A percentile compares a stretch with the other conserved stretches of the same genome.
These are phyloP conservation scores for Bipolaris zeicola DNA, from an alignment of 2,329 filamentous ascomycete species.

Conservation along the genomic window DNA sequence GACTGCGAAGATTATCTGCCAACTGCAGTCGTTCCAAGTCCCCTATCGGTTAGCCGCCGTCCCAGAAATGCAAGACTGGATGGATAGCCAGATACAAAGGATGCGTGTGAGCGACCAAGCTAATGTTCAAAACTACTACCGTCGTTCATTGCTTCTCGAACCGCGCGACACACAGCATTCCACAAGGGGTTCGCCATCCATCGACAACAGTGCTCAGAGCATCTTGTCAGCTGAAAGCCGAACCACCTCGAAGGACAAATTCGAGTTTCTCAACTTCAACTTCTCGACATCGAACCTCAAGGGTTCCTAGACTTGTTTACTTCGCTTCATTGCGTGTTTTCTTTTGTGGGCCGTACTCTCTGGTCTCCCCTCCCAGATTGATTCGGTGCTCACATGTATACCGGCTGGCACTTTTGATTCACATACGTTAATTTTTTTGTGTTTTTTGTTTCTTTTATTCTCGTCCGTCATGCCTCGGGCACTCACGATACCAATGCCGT, in stretches of 20 bases:
- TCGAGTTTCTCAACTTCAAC: constrained; percentile 48
- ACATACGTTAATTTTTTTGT: constrained; percentile 32
- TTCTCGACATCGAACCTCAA: constrained; percentile 42
- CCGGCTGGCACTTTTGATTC: constrained; percentile 20
- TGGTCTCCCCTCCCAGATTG: constrained; percentile 14
- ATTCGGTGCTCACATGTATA: constrained; percentile 13
- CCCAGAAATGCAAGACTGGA: constrained; percentile 90
- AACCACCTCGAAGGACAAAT: constrained; percentile 43
- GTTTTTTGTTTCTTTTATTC: constrained; percentile 26
- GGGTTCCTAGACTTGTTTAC: constrained; percentile 35
- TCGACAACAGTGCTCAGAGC: constrained; percentile 35
- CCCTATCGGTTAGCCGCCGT: constrained; percentile 84
- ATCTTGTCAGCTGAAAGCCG: constrained; percentile 37
- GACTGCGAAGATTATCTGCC: constrained; percentile 93
- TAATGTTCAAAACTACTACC: constrained; percentile 72
- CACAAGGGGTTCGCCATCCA: constrained; percentile 31
- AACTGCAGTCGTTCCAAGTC: constrained; percentile 94
- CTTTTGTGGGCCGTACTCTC: constrained; percentile 11
- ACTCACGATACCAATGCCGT: constrained; percentile 41
- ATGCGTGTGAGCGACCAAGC: constrained; percentile 70
- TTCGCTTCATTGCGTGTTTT: constrained; percentile 28
- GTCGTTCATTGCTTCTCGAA: constrained; percentile 83
- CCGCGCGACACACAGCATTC: constrained; percentile 63
- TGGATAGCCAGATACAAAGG: constrained; percentile 77
- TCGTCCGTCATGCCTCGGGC: constrained; percentile 31